Evolutionary conservation across 1,139 yeast species (phyloP).

Genomic region (Arxiozyma heterogenica): DNA sequence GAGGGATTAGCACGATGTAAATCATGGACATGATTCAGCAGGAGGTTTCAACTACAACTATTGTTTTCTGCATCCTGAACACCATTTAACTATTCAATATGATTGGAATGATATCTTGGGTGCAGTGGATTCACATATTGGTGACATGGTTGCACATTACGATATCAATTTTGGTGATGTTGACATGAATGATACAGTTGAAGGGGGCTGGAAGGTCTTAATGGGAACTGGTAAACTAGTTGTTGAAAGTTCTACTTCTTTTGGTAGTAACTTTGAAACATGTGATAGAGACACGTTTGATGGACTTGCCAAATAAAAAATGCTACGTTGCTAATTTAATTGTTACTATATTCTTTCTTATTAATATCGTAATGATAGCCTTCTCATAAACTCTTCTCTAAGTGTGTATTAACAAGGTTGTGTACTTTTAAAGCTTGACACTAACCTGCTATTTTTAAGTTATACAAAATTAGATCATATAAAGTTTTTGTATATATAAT

Average conservation of each 20-base stretch:
- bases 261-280: neutral
- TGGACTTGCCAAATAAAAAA: neutral
- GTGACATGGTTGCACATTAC: neutral
- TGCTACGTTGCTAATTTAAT: too few relatives aligned
- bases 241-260: neutral
- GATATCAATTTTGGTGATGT: neutral
- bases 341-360: too few relatives aligned
- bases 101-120: neutral
- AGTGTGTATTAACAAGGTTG: too few relatives aligned
- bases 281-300: neutral
- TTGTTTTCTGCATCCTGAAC: neutral
- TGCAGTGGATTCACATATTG: neutral
- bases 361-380: too few relatives aligned
- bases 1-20: neutral
- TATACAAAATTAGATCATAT: too few relatives aligned
- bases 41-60: neutral
- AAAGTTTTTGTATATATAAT: too few relatives aligned
- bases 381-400: too few relatives aligned
- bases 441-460: too few relatives aligned
- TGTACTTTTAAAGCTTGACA: too few relatives aligned
- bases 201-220: neutral
- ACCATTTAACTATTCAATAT: neutral
- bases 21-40: neutral
- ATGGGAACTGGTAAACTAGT: neutral
- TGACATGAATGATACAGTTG: neutral